Base-by-base conservation (phyloP, 2,329 filamentous ascomycete genomes). In the Mycosphaerella arachidis region DNA sequence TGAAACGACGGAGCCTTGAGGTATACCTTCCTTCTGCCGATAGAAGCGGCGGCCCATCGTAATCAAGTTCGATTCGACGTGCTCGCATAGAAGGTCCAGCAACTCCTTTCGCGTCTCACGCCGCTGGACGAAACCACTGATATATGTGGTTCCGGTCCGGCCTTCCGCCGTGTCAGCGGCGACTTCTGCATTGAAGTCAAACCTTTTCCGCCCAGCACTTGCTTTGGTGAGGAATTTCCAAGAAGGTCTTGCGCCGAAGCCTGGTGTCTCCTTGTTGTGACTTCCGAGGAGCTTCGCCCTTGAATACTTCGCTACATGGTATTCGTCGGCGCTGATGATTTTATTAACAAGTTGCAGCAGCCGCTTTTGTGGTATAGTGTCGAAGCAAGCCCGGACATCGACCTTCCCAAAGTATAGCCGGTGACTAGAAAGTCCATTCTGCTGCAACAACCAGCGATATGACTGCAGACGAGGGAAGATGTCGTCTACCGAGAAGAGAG, bases 371-470 rank as follows among this genome's bases (percentile, higher is more conserved):
- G 94, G 94, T 48, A 99, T 97, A 0, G 90, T 96, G 74, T 99
- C 94, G 72, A 97, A 99, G 67, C 93, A 96, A 1, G 91, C 86
- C 71, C 90, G 85, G 20, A 99, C 92, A 70, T 99, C 94, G 12
- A 96, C 80, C 72, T 99, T 99, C 61, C 87, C 92, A 75, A 97
- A 96, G 74, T 90, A 97, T 1, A 97, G 75, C 4, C 74, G 79
- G 8, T 71, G 68, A 0, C 75, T 67, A 0, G 65, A 63, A 1
- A 74, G 59, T 0, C 75, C 74, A 27, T 72, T 69, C 33, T 70
- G 55, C 29, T 66, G 50, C 10, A 89, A 72, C 0, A 65, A 74
- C 1, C 74, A 68, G 64, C 88, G 88, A 77, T 96, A 97, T 0
- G 65, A 68, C 62, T 87, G 89, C 24, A 99, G 76, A 20, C 86